Conservation (phyloP, 2,329 filamentous ascomycete species). For the Drechslerella coelobrocha region DNA sequence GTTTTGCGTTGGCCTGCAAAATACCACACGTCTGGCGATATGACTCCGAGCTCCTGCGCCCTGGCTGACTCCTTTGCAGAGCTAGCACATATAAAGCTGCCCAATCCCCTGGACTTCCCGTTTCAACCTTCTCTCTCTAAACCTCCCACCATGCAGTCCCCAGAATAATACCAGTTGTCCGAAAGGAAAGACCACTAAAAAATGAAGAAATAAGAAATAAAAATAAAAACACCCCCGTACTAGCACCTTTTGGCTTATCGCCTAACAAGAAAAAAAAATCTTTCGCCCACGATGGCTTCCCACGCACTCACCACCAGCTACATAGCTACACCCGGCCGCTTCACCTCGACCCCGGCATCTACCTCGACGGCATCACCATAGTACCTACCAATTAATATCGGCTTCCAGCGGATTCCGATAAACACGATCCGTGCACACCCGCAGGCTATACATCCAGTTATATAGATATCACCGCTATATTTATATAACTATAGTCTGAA, state of each 20-base stretch:
- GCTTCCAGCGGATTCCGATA: too few species aligned
- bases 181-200: slow-evolving; percentile 24
- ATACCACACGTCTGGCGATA: slow-evolving; percentile 28
- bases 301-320: slow-evolving; percentile 14
- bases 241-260: background rate
- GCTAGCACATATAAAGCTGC: slow-evolving; percentile 45
- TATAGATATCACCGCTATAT: too few species aligned
- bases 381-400: too few species aligned
- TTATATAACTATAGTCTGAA: too few species aligned
- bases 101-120: slow-evolving; percentile 36
- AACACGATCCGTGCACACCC: too few species aligned
- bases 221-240: slow-evolving; percentile 5
- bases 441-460: too few species aligned
- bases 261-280: background rate
- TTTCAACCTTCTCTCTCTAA: slow-evolving; percentile 42
- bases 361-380: too few species aligned
- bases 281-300: slow-evolving; percentile 37
- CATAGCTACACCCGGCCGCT: too few species aligned
- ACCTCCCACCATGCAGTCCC: slow-evolving; percentile 15
- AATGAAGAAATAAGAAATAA: background rate
- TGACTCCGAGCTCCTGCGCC: slow-evolving; percentile 25
- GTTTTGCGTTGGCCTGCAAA: slow-evolving; percentile 6
- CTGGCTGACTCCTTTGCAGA: background rate
- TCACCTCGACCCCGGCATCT: too few species aligned
- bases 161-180: slow-evolving; percentile 5